phyloP scores from a whole-genome alignment of 306 rosid genomes.

The Luffa aegyptiaca region DNA sequence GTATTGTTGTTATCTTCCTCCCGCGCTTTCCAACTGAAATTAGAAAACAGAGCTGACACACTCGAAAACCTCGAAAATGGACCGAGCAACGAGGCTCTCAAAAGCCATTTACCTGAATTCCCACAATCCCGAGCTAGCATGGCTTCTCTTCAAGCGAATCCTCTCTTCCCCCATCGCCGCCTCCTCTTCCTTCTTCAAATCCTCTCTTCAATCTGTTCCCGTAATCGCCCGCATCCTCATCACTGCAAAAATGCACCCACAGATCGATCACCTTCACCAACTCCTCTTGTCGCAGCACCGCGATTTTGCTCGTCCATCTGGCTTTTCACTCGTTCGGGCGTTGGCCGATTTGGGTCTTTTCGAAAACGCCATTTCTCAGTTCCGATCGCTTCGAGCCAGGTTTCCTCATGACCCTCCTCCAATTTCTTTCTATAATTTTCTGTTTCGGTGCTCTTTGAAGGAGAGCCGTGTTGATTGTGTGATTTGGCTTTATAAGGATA shows the following conservation, averaged over 20 bases:
- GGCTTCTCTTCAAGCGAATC: conserved; percentile 63
- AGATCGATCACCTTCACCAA: conserved; percentile 42
- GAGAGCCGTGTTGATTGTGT: conserved; percentile 28
- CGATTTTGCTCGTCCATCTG: conserved; percentile 38
- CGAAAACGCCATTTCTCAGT: conserved; percentile 40
- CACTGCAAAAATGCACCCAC: conserved; percentile 38
- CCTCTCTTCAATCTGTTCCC: conserved; percentile 25
- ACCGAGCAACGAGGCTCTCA: conserved; percentile 22
- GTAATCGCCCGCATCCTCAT: conserved; percentile 48
- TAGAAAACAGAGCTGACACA: neutral
- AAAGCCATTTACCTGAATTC: conserved; percentile 41
- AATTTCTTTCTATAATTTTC: conserved; percentile 45
- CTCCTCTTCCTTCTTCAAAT: conserved; percentile 10
- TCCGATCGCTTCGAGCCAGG: conserved; percentile 48
- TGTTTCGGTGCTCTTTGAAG: conserved; percentile 38
- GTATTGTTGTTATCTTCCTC: neutral
- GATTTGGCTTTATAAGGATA: conserved; percentile 65
- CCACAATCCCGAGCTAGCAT: conserved; percentile 63
- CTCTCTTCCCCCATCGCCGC: conserved; percentile 29
- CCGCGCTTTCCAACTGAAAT: conserved; percentile 8
- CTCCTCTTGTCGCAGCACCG: conserved; percentile 28
- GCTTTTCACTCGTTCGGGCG: conserved; percentile 25
- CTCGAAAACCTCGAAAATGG: conserved; percentile 15
- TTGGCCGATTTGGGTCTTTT: conserved; percentile 38
- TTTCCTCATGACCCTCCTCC: conserved; percentile 43